Evolutionary conservation across 306 rosid species (phyloP), one percentile per base, ranked within the genome.

Genomic region (Crataegus laevigata): DNA sequence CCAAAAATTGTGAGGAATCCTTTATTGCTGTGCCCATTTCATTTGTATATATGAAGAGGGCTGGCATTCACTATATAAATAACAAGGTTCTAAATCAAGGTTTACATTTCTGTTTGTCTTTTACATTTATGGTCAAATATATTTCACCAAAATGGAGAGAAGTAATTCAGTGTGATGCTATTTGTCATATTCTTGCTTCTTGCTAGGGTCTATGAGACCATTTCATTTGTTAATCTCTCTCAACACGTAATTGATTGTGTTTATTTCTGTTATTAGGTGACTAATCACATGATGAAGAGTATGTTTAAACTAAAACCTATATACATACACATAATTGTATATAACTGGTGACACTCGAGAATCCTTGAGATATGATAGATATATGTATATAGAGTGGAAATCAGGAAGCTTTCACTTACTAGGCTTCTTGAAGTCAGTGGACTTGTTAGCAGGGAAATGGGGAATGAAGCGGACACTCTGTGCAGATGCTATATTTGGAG

Each of bases 1-100:
- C 69, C 52, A 73, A 72, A 57, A 69, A 73, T 40, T 28, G 40
- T 40, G 50, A 51, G 75, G 68, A 67, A 67, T 58, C 81, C 74
- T 52, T 47, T 75, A 63, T 52, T 9, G 77, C 69, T 36, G 51
- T 55, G 64, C 75, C 55, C 24, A 40, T 59, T 38, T 73, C 76
- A 58, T 72, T 34, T 34, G 38, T 34, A 7, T 34, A 34, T 34
- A 34, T 73, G 77, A 60, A 40, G 28, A 42, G 45, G 30, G 77
- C 42, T 59, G 45, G 77, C 68, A 25, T 59, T 59, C 26, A 6
- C 59, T 8, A 57, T 10, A 57, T 25, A 60, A 34, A 40, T 59
- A 14, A 40, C 8, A 63, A 15, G 19, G 57, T 25, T 24, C 67
- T 36, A 38, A 45, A 57, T 7, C 42, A 29, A 8, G 29, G 30